phyloP scores from a whole-genome alignment of 805 yeast genomes.

The Tetrapisispora fleetii region DNA sequence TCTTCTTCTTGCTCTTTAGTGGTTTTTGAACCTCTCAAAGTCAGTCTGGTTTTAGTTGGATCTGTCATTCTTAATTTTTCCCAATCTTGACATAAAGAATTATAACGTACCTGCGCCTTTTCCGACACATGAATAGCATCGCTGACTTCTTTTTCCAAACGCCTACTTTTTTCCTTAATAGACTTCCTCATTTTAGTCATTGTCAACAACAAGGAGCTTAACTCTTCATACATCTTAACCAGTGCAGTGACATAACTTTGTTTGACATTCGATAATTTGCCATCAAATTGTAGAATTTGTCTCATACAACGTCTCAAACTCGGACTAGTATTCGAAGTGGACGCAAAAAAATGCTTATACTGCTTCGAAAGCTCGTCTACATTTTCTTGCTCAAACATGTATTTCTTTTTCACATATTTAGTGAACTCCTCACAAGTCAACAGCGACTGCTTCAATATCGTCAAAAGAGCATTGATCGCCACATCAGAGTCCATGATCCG shows the following conservation, averaged over 20 bases:
- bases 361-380: conserved; percentile 64
- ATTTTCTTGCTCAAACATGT: conserved; percentile 69
- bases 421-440: conserved; percentile 79
- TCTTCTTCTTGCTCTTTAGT: conserved; percentile 86
- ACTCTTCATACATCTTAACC: conserved; percentile 78
- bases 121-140: conserved; percentile 81
- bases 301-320: conserved; percentile 61
- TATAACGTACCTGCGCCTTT: conserved; percentile 74
- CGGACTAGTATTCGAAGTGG: conserved; percentile 13
- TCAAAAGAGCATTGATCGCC: conserved; percentile 63
- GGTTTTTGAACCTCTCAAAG: conserved; percentile 69
- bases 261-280: conserved; percentile 61
- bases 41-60: conserved; percentile 73
- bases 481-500: conserved; percentile 56
- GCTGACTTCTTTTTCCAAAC: conserved; percentile 72
- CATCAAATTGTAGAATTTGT: conserved; percentile 66
- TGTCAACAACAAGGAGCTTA: conserved; percentile 57
- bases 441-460: conserved; percentile 68
- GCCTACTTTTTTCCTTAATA: conserved; percentile 70
- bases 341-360: conserved; percentile 37
- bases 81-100: conserved; percentile 73
- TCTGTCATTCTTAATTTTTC: conserved; percentile 74
- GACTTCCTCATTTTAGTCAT: conserved; percentile 65
- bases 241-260: conserved; percentile 69
- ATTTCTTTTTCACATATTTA: conserved; percentile 67